These are phyloP conservation scores for Imleria badia DNA, from an alignment of 768 basidiomycete genomes.

Conservation along the genomic window DNA sequence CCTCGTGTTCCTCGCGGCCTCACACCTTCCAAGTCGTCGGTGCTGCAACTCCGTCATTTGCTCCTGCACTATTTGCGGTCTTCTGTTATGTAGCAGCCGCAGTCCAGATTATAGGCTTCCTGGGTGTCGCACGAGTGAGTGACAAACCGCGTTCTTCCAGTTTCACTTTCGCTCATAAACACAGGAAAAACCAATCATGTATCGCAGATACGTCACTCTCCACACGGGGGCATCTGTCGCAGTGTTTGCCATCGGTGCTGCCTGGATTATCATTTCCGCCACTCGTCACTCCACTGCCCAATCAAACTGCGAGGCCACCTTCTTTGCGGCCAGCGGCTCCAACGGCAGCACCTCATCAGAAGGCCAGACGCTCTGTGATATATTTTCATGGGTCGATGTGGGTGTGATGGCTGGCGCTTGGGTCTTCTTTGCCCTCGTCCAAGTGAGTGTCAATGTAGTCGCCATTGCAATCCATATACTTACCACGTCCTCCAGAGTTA, in stretches of 20 bases:
- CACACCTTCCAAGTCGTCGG: constrained; percentile 66
- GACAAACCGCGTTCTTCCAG: background rate
- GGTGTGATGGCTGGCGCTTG: constrained; percentile 91
- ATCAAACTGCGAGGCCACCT: constrained; percentile 57
- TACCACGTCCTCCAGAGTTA: constrained; percentile 43
- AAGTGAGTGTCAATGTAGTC: constrained; percentile 48
- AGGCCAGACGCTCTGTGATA: constrained; percentile 75
- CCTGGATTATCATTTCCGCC: constrained; percentile 81
- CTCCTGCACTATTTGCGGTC: constrained; percentile 69
- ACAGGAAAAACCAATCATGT: constrained; percentile 68
- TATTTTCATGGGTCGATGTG: constrained; percentile 91
- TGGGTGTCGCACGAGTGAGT: constrained; percentile 75
- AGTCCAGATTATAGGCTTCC: constrained; percentile 79
- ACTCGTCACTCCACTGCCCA: constrained; percentile 72
- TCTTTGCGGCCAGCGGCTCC: constrained; percentile 44
- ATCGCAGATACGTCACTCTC: constrained; percentile 66
- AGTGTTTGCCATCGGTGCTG: constrained; percentile 75
- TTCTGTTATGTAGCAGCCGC: constrained; percentile 75
- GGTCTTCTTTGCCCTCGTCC: constrained; percentile 74
- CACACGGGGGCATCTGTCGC: constrained; percentile 54
- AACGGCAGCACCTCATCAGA: constrained; percentile 40
- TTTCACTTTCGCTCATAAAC: constrained; percentile 4
- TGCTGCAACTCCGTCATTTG: constrained; percentile 76
- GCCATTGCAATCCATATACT: background rate
- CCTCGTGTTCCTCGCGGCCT: constrained; percentile 1